Conservation (phyloP, 257 asterid genomes). For the Lycium ferocissimum region DNA sequence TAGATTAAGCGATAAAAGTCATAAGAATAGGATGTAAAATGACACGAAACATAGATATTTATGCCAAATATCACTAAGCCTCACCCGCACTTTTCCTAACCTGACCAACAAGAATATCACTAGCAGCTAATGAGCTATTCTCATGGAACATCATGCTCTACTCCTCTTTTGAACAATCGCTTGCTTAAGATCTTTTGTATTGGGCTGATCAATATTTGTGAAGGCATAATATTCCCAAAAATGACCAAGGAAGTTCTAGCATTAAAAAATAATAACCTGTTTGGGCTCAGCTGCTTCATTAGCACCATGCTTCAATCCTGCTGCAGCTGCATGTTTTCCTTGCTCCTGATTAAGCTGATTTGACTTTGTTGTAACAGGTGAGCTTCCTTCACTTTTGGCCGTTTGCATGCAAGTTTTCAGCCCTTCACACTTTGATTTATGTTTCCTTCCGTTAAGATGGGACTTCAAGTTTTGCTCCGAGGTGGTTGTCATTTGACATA, state of each 20-base stretch:
- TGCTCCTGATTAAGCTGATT: not conserved
- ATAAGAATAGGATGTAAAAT: too few species aligned
- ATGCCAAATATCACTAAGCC: too few species aligned
- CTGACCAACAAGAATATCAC: not conserved
- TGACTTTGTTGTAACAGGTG: not conserved
- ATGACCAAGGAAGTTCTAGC: not conserved
- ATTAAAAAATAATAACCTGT: not conserved
- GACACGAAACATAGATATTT: too few species aligned
- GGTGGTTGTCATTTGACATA: constrained; percentile 44
- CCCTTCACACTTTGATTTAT: too few species aligned
- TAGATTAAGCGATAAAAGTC: too few species aligned
- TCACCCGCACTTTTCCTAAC: not conserved
- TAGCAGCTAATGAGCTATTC: not conserved
- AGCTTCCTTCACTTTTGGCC: too few species aligned
- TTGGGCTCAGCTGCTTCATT: not conserved
- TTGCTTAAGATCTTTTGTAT: not conserved
- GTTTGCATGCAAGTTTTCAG: too few species aligned
- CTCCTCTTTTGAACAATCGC: not conserved
- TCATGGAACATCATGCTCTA: not conserved
- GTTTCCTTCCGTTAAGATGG: constrained; percentile 44
- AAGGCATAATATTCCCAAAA: not conserved
- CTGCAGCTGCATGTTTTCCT: not conserved
- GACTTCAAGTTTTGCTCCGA: constrained; percentile 37
- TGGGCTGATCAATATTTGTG: not conserved
- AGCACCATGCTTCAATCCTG: not conserved